These are phyloP conservation scores for Lecanoromycetidae sp. DNA, from an alignment of 2,329 filamentous ascomycete species.

Conservation along the genomic window DNA sequence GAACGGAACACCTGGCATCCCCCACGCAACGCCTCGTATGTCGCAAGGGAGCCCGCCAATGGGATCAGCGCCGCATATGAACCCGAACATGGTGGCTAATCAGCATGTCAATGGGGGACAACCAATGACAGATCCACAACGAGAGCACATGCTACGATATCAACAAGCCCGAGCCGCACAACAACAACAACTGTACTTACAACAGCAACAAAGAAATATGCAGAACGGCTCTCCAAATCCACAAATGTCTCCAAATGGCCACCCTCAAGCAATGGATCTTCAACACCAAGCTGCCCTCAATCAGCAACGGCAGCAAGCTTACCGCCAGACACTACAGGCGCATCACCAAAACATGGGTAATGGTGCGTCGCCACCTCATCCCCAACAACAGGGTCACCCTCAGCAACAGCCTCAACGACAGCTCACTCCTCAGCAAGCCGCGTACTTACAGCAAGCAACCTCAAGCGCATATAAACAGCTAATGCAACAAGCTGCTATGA, in stretches of 20 bases:
- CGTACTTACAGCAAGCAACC: slow-evolving; percentile 7
- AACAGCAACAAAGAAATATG: slow-evolving; percentile 28
- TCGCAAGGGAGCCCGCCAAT: slow-evolving; percentile 35
- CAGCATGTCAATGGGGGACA: slow-evolving; percentile 27
- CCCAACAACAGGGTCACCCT: slow-evolving; percentile 18
- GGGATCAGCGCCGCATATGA: slow-evolving; percentile 35
- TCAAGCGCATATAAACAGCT: not conserved
- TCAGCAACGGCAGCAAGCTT: slow-evolving; percentile 9
- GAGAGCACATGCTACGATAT: slow-evolving; percentile 25
- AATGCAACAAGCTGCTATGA: slow-evolving; percentile 5
- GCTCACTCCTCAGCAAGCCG: slow-evolving; percentile 9
- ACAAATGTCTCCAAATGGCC: slow-evolving; percentile 13
- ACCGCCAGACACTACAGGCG: not conserved
- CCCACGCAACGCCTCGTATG: slow-evolving; percentile 37
- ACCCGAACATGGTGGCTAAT: slow-evolving; percentile 30
- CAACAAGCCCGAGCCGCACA: slow-evolving; percentile 30
- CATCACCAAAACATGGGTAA: slow-evolving; percentile 8
- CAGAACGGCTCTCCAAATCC: slow-evolving; percentile 16
- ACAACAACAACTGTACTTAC: slow-evolving; percentile 31
- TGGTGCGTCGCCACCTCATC: slow-evolving; percentile 3
- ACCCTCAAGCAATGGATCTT: not conserved
- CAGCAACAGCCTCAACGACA: slow-evolving; percentile 15
- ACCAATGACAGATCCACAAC: not conserved
- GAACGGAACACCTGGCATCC: slow-evolving; percentile 37
- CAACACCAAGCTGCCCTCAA: slow-evolving; percentile 12